These are phyloP conservation scores for Beauveria caledonica DNA, from an alignment of 2,329 filamentous ascomycete genomes.

Conservation along the genomic window DNA sequence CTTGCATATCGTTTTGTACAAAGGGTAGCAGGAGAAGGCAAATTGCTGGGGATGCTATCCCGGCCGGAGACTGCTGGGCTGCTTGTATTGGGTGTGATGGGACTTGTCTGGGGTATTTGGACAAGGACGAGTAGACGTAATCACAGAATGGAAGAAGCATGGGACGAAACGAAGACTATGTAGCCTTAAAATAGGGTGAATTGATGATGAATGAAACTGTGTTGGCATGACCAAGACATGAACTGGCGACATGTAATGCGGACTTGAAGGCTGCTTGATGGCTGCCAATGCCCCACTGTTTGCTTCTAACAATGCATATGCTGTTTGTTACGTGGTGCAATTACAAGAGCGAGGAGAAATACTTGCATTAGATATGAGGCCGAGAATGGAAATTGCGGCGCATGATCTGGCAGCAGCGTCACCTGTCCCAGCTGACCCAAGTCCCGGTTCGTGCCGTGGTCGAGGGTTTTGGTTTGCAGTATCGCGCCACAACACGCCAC, in stretches of 20 bases:
- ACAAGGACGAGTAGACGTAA: not conserved
- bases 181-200: conserved; percentile 8
- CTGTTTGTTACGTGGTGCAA: not conserved
- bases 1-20: conserved; percentile 1
- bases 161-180: not conserved
- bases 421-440: not conserved
- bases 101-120: not conserved
- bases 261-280: not conserved
- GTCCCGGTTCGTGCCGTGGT: not conserved
- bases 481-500: not conserved
- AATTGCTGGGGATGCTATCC: not conserved
- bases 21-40: not conserved
- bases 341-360: not conserved
- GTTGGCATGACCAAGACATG: not conserved
- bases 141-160: not conserved
- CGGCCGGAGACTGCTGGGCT: not conserved
- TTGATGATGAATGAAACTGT: not conserved
- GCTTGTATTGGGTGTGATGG: conserved; percentile 1
- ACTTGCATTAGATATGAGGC: not conserved
- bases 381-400: not conserved
- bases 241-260: not conserved
- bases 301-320: not conserved
- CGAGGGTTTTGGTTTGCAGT: not conserved
- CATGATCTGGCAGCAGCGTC: not conserved
- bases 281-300: not conserved